These are phyloP conservation scores for Trichoderma lentiforme DNA, from an alignment of 2,329 filamentous ascomycete species.

Conservation along the genomic window DNA sequence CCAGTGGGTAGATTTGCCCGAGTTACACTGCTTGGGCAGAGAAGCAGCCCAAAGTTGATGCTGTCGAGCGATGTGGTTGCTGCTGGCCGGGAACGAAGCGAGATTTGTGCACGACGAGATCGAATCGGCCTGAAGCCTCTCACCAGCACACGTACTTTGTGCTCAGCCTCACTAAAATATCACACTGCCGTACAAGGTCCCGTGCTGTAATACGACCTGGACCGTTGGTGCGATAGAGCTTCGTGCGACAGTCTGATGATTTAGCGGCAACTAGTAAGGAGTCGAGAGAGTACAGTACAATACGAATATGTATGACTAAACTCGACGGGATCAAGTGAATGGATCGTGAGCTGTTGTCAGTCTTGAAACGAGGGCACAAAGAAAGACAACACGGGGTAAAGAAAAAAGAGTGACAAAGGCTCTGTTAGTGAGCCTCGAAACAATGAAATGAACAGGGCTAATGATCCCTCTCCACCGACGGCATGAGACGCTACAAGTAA, in stretches of 20 bases:
- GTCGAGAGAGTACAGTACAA: background rate
- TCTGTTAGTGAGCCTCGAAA: slow-evolving; percentile 3
- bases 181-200: background rate
- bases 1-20: background rate
- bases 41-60: background rate
- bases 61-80: slow-evolving; percentile 5
- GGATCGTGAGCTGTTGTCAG: background rate
- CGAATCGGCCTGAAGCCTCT: background rate
- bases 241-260: background rate
- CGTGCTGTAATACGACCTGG: background rate
- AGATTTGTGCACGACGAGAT: slow-evolving; percentile 14
- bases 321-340: background rate
- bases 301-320: background rate
- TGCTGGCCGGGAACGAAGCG: slow-evolving; percentile 5
- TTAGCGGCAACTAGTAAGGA: background rate
- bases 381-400: background rate
- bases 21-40: background rate
- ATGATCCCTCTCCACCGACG: background rate
- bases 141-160: background rate
- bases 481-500: background rate
- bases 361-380: background rate
- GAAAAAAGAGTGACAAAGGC: slow-evolving; percentile 9
- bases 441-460: background rate
- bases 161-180: background rate
- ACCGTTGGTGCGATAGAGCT: background rate